A percentile compares a stretch with the other conserved stretches of the same genome.
These are phyloP conservation scores for Solanum stenotomum DNA, from an alignment of 257 asterid species.

Conservation along the genomic window DNA sequence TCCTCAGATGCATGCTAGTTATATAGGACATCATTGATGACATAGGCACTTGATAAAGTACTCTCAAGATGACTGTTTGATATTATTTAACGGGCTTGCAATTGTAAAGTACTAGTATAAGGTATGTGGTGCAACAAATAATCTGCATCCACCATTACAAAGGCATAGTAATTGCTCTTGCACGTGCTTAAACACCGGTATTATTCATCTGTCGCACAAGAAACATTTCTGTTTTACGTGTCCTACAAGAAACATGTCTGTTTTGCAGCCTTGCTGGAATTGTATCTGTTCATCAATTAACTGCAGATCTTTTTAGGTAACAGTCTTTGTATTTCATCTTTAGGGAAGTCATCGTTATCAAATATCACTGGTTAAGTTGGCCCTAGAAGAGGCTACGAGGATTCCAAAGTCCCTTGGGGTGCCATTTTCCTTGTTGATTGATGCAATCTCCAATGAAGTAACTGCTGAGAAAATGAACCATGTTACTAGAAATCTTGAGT, in stretches of 20 bases:
- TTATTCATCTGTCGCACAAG: neutral
- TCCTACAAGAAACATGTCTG: neutral
- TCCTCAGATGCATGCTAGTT: neutral
- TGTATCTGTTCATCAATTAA: neutral
- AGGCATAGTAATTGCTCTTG: neutral
- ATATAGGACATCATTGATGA: neutral
- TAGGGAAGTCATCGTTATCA: constrained; percentile 26
- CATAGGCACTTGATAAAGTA: neutral
- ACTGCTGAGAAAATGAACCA: constrained; percentile 46
- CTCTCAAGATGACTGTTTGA: neutral
- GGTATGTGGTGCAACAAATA: neutral
- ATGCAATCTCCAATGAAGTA: constrained; percentile 49
- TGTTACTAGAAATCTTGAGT: constrained; percentile 30
- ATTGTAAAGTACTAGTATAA: neutral
- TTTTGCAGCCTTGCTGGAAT: neutral
- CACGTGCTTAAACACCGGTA: neutral
- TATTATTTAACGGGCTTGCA: neutral
- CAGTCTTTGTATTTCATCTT: constrained; percentile 1
- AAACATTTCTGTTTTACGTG: neutral
- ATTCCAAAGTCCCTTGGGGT: constrained; percentile 71
- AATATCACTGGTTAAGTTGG: constrained; percentile 9
- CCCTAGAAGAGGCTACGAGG: constrained; percentile 23
- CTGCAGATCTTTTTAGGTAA: neutral
- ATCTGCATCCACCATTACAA: neutral
- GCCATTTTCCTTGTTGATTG: constrained; percentile 66